A percentile compares a stretch with the other conserved stretches of the same genome.
These are phyloP conservation scores for Sugiyamaella castrensis DNA, from an alignment of 1,139 yeast genomes.

Conservation along the genomic window DNA sequence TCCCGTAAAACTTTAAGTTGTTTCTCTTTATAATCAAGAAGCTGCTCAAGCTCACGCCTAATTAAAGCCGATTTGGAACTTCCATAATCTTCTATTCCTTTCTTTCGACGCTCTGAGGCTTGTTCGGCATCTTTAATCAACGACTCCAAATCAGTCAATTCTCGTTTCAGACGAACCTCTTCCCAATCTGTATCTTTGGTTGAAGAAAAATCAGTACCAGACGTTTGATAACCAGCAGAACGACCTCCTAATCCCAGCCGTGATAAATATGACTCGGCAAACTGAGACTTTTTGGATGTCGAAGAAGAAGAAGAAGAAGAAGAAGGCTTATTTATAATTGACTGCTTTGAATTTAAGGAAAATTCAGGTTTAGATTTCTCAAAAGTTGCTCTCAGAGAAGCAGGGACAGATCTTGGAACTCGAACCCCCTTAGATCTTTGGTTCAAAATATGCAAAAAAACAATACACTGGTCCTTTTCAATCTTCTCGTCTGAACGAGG, in stretches of 20 bases:
- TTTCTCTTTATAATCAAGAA: conserved; percentile 67
- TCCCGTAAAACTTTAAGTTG: conserved; percentile 41
- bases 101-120: conserved; percentile 44
- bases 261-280: conserved; percentile 47
- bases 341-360: conserved; percentile 55
- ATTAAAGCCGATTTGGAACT: conserved; percentile 43
- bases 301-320: conserved; percentile 11
- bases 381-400: conserved; percentile 85
- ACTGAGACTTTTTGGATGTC: conserved; percentile 42
- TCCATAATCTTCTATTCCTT: conserved; percentile 43
- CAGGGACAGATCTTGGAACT: conserved; percentile 93
- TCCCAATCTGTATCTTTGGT: conserved; percentile 84
- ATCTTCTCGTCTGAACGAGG: conserved; percentile 84
- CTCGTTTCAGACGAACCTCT: conserved; percentile 77
- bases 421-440: conserved; percentile 86
- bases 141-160: conserved; percentile 67
- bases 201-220: conserved; percentile 73
- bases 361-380: conserved; percentile 82
- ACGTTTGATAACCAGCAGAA: conserved; percentile 38
- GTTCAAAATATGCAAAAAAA: conserved; percentile 83
- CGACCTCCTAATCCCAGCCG: conserved; percentile 44
- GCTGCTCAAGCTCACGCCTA: conserved; percentile 77
- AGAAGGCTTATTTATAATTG: conserved; percentile 35
- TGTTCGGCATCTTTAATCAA: conserved; percentile 58
- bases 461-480: conserved; percentile 89